phyloP scores from a whole-genome alignment of 1,139 yeast species.

The Protomyces pachydermus region DNA sequence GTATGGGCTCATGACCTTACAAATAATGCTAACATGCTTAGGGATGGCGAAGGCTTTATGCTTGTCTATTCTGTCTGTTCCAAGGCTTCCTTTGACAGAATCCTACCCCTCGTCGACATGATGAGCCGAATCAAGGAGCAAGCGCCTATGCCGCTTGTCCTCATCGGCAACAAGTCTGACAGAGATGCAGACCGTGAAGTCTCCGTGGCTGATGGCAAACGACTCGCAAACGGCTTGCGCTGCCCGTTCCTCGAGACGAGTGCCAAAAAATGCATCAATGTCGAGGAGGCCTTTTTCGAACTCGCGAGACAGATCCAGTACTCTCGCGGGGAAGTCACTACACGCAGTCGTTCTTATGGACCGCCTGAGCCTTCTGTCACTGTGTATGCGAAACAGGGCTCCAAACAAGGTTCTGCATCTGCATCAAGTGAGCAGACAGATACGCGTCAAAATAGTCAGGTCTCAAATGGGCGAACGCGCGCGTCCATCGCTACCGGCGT shows the following conservation, averaged over 20 bases:
- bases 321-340: not conserved
- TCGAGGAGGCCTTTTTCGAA: conserved; percentile 70
- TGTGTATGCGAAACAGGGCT: not conserved
- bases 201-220: conserved; percentile 72
- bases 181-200: conserved; percentile 65
- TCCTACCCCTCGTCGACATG: conserved; percentile 78
- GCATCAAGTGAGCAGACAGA: not conserved
- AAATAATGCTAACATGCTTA: not conserved
- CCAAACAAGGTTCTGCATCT: not conserved
- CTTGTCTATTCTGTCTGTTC: conserved; percentile 89
- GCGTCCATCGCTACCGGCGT: not conserved
- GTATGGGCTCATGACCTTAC: not conserved
- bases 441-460: not conserved
- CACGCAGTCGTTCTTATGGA: not conserved
- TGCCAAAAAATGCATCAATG: conserved; percentile 85
- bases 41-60: conserved; percentile 65
- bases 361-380: not conserved
- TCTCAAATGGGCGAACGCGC: not conserved
- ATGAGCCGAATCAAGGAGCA: conserved; percentile 78
- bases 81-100: conserved; percentile 73
- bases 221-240: conserved; percentile 80
- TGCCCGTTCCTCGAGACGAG: conserved; percentile 70
- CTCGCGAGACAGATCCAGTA: not conserved
- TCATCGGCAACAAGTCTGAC: conserved; percentile 85
- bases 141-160: conserved; percentile 42